Evolutionary conservation across 2,329 filamentous ascomycete genomes (phyloP), one percentile per base, ranked within the genome.

Genomic region (Neopestalotiopsis clavispora): DNA sequence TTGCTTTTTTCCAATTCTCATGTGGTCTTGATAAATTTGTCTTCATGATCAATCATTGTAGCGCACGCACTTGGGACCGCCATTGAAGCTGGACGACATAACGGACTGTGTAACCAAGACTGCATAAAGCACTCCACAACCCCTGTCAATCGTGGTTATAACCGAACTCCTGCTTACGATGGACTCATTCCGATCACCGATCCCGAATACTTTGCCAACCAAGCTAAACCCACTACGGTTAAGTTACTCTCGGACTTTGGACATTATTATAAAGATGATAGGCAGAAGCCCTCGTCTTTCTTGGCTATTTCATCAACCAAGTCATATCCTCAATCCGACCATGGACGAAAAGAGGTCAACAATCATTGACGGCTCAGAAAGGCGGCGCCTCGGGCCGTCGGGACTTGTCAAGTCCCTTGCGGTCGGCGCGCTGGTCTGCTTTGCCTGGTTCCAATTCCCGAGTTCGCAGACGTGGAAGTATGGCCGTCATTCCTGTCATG

Each of bases 301-400:
- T 38, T n/a, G 9, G 45, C 5, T n/a, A n/a, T 17, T 17, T 23
- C 45, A n/a, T 10, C 45, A 52, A 52, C n/a, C 17, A 52, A 52
- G 9, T 52, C n/a, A 23, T n/a, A 4, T n/a, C 20, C 4, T 59
- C 14, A n/a, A 14, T 10, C n/a, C 3, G 1, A 34, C 5, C 30
- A 64, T 64, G 61, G 61, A 64, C n/a, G 61, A 64, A 10, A 64
- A 64, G 40, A 28, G 42, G 7, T 14, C 20, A 28, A 10, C 34
- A 28, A 17, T 28, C 10, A 28, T 14, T n/a, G 61, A 2, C 9
- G 40, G 38, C 14, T 23, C 40, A 17, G n/a, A 32, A 12, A 28
- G 7, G 30, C 10, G n/a, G 30, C 30, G 30, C n/a, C 12, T 13
- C 1, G 34, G 17, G 13, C 23, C 59, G 10, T 12, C 30, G 14